These are phyloP conservation scores for Sarocladiaceae sp. DNA, from an alignment of 2,329 filamentous ascomycete genomes.

Conservation along the genomic window DNA sequence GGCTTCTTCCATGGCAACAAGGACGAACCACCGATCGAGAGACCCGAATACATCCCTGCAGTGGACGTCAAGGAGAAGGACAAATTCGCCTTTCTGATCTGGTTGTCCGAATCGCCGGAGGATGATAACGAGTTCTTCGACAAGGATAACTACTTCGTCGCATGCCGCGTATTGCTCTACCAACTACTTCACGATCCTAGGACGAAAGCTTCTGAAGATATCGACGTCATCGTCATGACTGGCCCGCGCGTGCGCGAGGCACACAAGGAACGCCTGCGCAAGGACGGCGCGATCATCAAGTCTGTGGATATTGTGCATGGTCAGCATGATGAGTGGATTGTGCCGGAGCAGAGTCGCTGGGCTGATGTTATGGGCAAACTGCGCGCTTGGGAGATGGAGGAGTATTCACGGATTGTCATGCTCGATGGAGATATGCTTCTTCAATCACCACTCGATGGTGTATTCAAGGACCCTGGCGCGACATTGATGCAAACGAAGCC, in stretches of 20 bases:
- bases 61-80: not conserved
- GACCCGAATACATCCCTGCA: conserved; percentile 8
- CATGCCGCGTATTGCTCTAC: conserved; percentile 8
- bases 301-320: not conserved
- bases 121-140: conserved; percentile 5
- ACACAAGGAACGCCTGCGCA: conserved; percentile 7
- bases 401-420: conserved; percentile 10
- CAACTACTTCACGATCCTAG: conserved; percentile 9
- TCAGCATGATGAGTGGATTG: conserved; percentile 7
- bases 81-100: conserved; percentile 6
- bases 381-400: conserved; percentile 10
- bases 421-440: conserved; percentile 10
- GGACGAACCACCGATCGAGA: not conserved
- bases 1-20: not conserved
- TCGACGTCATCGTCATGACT: conserved; percentile 6
- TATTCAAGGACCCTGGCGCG: conserved; percentile 9
- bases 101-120: conserved; percentile 3
- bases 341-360: conserved; percentile 9
- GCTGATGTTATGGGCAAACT: conserved; percentile 10
- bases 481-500: conserved; percentile 6
- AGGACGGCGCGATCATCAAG: conserved; percentile 9
- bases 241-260: conserved; percentile 6
- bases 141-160: conserved; percentile 8
- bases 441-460: conserved; percentile 6
- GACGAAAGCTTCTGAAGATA: conserved; percentile 1